A percentile compares a stretch with the other conserved stretches of the same genome.
These are phyloP conservation scores for Helotiales sp. DNA, from an alignment of 2,329 filamentous ascomycete species.

Conservation along the genomic window DNA sequence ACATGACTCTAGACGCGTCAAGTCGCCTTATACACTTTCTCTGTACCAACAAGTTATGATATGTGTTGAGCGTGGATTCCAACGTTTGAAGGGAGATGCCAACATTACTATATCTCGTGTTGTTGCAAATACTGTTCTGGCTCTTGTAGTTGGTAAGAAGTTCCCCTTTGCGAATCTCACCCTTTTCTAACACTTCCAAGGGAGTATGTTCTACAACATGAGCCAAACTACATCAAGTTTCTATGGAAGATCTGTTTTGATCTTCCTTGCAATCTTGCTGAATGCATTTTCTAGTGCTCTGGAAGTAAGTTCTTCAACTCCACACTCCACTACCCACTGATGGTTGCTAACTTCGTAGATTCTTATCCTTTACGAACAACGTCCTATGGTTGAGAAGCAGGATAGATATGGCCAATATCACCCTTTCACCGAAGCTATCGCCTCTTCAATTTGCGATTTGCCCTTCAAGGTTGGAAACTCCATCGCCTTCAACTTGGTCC, in stretches of 20 bases:
- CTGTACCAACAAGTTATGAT: constrained; percentile 52
- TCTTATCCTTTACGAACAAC: constrained; percentile 63
- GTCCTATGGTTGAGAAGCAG: constrained; percentile 72
- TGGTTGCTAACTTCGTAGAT: constrained; percentile 52
- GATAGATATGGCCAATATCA: constrained; percentile 88
- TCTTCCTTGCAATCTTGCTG: constrained; percentile 71
- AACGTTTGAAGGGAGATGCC: constrained; percentile 72
- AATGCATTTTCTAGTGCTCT: constrained; percentile 66
- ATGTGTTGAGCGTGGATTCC: constrained; percentile 72
- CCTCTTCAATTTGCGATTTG: constrained; percentile 84
- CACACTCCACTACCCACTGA: too few species aligned
- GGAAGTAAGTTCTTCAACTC: constrained; percentile 47
- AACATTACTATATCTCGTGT: constrained; percentile 29
- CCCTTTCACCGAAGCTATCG: constrained; percentile 82
- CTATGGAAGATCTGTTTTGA: constrained; percentile 63
- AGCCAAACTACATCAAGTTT: constrained; percentile 58
- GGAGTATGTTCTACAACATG: constrained; percentile 68
- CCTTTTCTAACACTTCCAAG: constrained; percentile 33
- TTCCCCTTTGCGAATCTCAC: background rate
- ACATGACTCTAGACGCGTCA: constrained; percentile 48
- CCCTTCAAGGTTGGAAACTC: constrained; percentile 79
- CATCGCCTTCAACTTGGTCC: constrained; percentile 75
- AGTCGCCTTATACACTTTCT: constrained; percentile 81
- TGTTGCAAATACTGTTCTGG: constrained; percentile 50
- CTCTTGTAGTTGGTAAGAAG: constrained; percentile 57